A percentile compares a stretch with the other conserved stretches of the same genome.
These are phyloP conservation scores for Fusarium nanum DNA, from an alignment of 2,329 filamentous ascomycete genomes.

Conservation along the genomic window DNA sequence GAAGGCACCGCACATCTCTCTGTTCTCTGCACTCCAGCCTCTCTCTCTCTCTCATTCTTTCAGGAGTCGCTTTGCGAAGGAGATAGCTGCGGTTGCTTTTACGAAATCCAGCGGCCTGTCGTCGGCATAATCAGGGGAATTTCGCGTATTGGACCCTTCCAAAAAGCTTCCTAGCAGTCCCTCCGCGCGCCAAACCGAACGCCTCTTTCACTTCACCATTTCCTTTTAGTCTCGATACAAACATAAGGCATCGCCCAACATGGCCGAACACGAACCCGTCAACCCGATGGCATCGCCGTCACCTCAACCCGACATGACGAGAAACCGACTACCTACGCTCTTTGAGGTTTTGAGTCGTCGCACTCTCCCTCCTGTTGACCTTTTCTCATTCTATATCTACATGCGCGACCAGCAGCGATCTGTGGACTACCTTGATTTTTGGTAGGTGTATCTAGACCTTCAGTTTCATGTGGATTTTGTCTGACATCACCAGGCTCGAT, in stretches of 20 bases:
- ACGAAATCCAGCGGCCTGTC: constrained; percentile 22
- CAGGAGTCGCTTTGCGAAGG: constrained; percentile 20
- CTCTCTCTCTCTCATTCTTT: constrained; percentile 14
- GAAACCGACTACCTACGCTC: constrained; percentile 91
- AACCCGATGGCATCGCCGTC: constrained; percentile 58
- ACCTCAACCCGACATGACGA: constrained; percentile 68
- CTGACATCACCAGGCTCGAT: constrained; percentile 79
- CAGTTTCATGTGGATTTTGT: neutral
- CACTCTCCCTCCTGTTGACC: constrained; percentile 93
- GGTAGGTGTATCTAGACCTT: constrained; percentile 66
- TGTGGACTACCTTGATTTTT: constrained; percentile 98
- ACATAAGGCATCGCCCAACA: constrained; percentile 30
- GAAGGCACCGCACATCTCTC: constrained; percentile 31
- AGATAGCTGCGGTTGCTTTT: constrained; percentile 30
- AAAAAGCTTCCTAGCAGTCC: constrained; percentile 33
- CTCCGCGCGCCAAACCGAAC: constrained; percentile 30
- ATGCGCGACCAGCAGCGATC: constrained; percentile 99
- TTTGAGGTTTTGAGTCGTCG: constrained; percentile 95
- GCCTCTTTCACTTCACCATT: constrained; percentile 33
- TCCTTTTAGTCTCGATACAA: constrained; percentile 16
- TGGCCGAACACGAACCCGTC: constrained; percentile 48
- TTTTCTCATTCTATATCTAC: constrained; percentile 99
- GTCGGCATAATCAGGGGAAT: constrained; percentile 38
- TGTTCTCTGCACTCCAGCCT: constrained; percentile 33
- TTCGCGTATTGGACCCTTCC: constrained; percentile 31